phyloP scores from a whole-genome alignment of 306 rosid genomes.

The Prunus mume region DNA sequence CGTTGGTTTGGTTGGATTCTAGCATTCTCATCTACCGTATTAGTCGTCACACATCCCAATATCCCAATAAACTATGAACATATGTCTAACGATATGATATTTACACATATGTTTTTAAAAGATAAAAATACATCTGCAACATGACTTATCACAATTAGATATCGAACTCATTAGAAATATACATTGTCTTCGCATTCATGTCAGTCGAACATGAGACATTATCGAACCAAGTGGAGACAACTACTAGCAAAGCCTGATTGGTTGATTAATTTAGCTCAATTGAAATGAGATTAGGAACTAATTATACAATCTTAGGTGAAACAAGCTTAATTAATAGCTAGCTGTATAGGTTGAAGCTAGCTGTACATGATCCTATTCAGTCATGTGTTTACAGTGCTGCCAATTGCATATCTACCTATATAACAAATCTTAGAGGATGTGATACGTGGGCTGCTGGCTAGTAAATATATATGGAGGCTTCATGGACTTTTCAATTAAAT shows the following conservation, averaged over 20 bases:
- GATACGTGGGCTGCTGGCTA: background rate
- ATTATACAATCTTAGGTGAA: background rate
- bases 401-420: slow-evolving; percentile 1
- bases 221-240: too few relatives aligned
- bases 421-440: background rate
- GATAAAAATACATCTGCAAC: too few relatives aligned
- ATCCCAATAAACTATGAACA: background rate
- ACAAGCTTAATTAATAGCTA: background rate
- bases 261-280: background rate
- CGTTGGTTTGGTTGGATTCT: slow-evolving; percentile 62
- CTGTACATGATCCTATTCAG: slow-evolving; percentile 33
- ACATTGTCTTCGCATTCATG: too few relatives aligned
- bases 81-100: too few relatives aligned
- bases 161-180: too few relatives aligned
- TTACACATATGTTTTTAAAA: too few relatives aligned
- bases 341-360: slow-evolving; percentile 29
- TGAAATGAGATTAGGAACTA: background rate
- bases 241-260: too few relatives aligned
- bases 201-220: too few relatives aligned
- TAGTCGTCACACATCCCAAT: slow-evolving; percentile 27
- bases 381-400: slow-evolving; percentile 1
- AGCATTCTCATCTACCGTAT: slow-evolving; percentile 6
- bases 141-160: too few relatives aligned
- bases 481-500: slow-evolving; percentile 17
- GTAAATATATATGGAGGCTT: background rate